phyloP scores from a whole-genome alignment of 2,329 filamentous ascomycete genomes.

The Colletotrichum costaricense region DNA sequence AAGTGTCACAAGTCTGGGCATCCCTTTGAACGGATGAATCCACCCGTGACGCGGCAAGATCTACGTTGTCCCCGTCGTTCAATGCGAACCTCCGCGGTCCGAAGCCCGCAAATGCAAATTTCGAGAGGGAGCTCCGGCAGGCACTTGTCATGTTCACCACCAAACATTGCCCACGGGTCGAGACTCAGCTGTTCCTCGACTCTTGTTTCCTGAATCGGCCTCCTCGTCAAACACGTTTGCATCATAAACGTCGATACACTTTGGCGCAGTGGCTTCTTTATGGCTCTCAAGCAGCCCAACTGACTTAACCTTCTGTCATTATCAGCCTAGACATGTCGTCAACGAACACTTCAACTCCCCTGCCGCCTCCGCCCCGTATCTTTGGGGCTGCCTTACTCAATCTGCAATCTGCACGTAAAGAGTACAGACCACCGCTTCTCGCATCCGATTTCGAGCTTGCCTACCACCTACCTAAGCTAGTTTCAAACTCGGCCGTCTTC shows the following conservation, averaged over 20 bases:
- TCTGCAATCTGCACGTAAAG: not conserved
- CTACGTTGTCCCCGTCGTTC: not conserved
- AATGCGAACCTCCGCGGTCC: constrained; percentile 20
- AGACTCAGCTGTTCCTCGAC: not conserved
- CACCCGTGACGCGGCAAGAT: constrained; percentile 20
- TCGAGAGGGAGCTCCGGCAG: not conserved
- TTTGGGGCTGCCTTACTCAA: not conserved
- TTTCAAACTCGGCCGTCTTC: constrained; percentile 23
- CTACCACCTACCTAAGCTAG: not conserved
- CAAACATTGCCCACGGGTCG: not conserved
- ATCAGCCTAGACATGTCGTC: not conserved
- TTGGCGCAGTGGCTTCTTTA: constrained; percentile 4
- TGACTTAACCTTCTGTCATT: constrained; percentile 16
- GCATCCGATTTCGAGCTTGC: constrained; percentile 17
- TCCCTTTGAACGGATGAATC: constrained; percentile 31
- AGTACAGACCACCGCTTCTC: constrained; percentile 5
- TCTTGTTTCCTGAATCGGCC: not conserved
- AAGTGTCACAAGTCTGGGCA: constrained; percentile 32
- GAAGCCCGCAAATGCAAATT: constrained; percentile 7
- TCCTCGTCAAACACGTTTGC: constrained; percentile 19
- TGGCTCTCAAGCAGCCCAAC: not conserved
- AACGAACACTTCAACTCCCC: constrained; percentile 2
- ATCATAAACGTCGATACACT: not conserved
- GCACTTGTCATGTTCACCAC: not conserved
- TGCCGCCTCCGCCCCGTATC: not conserved